A percentile compares a stretch with the other conserved stretches of the same genome.
These are phyloP conservation scores for Arachnomyces sp. DNA, from an alignment of 2,329 filamentous ascomycete species.

Conservation along the genomic window DNA sequence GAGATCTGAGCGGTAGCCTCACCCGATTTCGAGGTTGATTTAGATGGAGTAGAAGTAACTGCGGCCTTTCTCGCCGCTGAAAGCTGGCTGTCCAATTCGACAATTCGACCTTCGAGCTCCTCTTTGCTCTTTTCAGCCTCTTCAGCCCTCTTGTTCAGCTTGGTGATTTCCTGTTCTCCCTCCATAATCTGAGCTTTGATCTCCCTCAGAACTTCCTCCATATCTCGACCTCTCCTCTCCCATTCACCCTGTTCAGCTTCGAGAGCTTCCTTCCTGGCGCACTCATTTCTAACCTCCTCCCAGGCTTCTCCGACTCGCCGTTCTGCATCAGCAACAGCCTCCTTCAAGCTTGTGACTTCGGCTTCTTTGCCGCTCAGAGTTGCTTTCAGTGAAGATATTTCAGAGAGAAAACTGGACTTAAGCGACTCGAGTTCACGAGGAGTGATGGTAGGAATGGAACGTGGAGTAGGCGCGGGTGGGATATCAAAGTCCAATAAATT, in stretches of 20 bases:
- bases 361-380: constrained; percentile 88
- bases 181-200: constrained; percentile 74
- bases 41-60: constrained; percentile 20
- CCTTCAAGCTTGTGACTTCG: constrained; percentile 78
- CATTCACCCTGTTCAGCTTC: constrained; percentile 69
- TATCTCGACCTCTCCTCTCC: constrained; percentile 77
- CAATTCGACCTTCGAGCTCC: constrained; percentile 36
- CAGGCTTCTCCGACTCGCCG: constrained; percentile 79
- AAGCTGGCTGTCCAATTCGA: constrained; percentile 40
- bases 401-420: constrained; percentile 82
- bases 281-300: constrained; percentile 74
- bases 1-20: constrained; percentile 5
- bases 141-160: constrained; percentile 64
- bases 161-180: constrained; percentile 71
- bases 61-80: constrained; percentile 31
- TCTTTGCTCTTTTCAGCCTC: constrained; percentile 58
- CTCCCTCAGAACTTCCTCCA: constrained; percentile 70
- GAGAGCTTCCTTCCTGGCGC: constrained; percentile 60
- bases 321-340: constrained; percentile 82
- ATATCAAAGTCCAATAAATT: constrained; percentile 86
- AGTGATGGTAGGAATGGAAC: constrained; percentile 82
- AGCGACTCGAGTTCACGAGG: constrained; percentile 86
- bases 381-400: constrained; percentile 90
- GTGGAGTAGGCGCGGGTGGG: constrained; percentile 83
- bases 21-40: constrained; percentile 21